Evolutionary conservation across 176 grass and related monocot species (phyloP).

Genomic region (Ensete ventricosum): DNA sequence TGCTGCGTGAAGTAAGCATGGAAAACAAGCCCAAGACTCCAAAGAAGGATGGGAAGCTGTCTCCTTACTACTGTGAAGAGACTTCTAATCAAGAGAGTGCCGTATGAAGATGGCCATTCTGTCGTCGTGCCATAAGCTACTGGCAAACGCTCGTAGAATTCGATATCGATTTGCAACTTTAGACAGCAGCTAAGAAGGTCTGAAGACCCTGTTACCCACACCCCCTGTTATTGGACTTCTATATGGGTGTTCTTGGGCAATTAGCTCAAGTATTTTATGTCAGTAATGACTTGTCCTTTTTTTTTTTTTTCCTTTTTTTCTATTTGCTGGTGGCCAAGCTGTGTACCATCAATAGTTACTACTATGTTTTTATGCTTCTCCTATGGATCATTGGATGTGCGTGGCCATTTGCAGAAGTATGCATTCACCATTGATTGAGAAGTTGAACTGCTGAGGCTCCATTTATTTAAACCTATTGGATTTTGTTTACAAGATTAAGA

Average conservation of each 20-base stretch:
- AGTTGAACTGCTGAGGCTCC: too few species aligned
- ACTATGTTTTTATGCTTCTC: too few species aligned
- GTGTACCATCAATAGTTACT: neutral
- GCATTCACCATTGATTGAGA: too few species aligned
- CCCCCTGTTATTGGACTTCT: too few species aligned
- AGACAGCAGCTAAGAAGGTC: neutral
- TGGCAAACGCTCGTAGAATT: neutral
- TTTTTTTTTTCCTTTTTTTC: neutral
- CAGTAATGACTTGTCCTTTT: neutral
- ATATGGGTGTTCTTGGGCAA: neutral
- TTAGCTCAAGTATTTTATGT: neutral
- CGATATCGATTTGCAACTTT: neutral
- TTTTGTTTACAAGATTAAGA: too few species aligned
- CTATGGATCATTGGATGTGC: too few species aligned
- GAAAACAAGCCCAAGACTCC: slow-evolving; percentile 24
- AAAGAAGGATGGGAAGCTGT: slow-evolving; percentile 46
- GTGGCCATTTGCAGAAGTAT: too few species aligned
- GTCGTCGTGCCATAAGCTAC: neutral
- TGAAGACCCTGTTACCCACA: neutral
- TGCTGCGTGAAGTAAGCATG: slow-evolving; percentile 54
- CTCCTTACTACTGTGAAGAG: slow-evolving; percentile 49
- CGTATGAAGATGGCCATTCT: slow-evolving; percentile 4
- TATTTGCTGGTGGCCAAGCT: neutral
- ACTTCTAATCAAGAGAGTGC: slow-evolving; percentile 47
- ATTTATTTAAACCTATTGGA: too few species aligned